Evolutionary conservation across 768 basidiomycete genomes (phyloP), one percentile per base, ranked within the genome.

Genomic region (Rhizopogon rudus): DNA sequence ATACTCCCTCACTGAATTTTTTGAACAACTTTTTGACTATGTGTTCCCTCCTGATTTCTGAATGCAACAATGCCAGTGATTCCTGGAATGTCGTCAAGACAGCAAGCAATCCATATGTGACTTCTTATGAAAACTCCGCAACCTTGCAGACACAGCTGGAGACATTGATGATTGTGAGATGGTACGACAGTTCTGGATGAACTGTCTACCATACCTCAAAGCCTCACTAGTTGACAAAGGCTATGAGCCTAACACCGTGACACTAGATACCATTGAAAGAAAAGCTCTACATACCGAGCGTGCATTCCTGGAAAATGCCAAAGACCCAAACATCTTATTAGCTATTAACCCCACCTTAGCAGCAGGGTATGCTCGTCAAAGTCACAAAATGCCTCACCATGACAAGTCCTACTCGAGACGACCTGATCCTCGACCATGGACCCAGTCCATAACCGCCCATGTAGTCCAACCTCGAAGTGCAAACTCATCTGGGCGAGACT

Each of bases 11-110:
- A 54, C 44, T 0, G 45, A 48, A 0, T 58, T 57, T 43, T 60
- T 63, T 10, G 52, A 54, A 7, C 53, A 6, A 0, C 25, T 63
- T 1, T 63, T 60, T 20, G 49, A 63, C 28, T 41, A 57, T 22
- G 35, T 55, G 7, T 63, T 63, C 51, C 61, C 59, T 0, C 52
- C 53, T 0, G 61, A 63, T 40, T 63, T 60, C 52, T 40, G 52
- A 0, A 58, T 56, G 50, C 52, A 59, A 14, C 60, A 61, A 35
- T 57, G 50, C 1, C 44, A 56, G 16, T 51, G 58, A 55, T 61
- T 63, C 42, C 40, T 58, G 2, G 40, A 4, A 3, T 61, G 53
- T n/a, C n/a, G 14, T 3, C 62, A 63, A 35, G 54, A 57, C 4
- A 9, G 31, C 7, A 33, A 49, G 3, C 40, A 39, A 14, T 16